phyloP scores from a whole-genome alignment of 2,329 filamentous ascomycete genomes.

The Aspergillus arachidicola region DNA sequence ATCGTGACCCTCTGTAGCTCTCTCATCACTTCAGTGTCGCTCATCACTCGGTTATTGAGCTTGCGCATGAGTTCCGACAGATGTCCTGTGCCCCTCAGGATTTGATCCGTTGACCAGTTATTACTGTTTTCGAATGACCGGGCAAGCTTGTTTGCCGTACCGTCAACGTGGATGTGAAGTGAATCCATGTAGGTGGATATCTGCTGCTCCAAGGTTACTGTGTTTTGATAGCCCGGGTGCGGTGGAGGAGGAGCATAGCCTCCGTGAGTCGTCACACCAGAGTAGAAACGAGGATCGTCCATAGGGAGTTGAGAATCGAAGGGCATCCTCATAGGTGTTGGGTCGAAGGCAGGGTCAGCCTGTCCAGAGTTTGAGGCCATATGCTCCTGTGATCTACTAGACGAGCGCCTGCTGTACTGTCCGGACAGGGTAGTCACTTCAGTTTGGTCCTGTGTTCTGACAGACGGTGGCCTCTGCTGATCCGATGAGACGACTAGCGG shows the following conservation, averaged over 20 bases:
- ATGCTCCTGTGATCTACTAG: neutral
- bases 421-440: neutral
- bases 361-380: neutral
- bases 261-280: conserved; percentile 23
- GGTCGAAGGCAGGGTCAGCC: neutral
- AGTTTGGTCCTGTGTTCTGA: neutral
- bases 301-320: neutral
- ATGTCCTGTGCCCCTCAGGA: conserved; percentile 22
- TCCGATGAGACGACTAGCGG: conserved; percentile 20
- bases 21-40: conserved; percentile 18
- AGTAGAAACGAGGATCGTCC: conserved; percentile 7
- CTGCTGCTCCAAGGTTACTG: conserved; percentile 25
- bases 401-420: neutral
- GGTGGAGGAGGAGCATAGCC: conserved; percentile 30
- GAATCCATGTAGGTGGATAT: conserved; percentile 20
- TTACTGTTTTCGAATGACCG: conserved; percentile 22
- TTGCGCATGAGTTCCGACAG: conserved; percentile 19
- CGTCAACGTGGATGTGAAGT: conserved; percentile 26
- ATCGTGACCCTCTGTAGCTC: conserved; percentile 14
- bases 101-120: conserved; percentile 26
- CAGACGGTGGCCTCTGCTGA: conserved; percentile 2
- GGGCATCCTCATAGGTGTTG: neutral
- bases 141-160: conserved; percentile 14
- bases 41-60: conserved; percentile 16
- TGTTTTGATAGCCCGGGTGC: conserved; percentile 25